Base-by-base conservation (phyloP, 1,139 yeast species). In the Kodamaea plutei region DNA sequence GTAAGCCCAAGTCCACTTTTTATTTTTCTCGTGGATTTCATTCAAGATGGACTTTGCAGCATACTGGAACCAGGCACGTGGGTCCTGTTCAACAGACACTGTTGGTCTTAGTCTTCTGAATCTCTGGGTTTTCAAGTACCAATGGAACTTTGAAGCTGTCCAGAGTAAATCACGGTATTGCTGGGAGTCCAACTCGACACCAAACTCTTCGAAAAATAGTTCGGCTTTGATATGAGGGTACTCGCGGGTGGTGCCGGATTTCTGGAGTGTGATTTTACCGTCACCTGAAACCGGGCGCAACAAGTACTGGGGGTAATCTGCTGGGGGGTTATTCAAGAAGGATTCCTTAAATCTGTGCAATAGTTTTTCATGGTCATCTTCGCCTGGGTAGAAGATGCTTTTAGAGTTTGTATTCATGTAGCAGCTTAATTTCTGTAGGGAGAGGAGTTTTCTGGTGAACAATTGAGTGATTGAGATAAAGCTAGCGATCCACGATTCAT, bases 1-100 rank as follows among this genome's bases (percentile, higher is more conserved):
- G 48, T 75, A 73, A 2, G 73, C 93, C 98, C 98, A 93, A 23
- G 88, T 79, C 94, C 96, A 85, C 47, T 75, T 79, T 42, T 79
- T 73, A 47, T 84, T 77, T 45, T 71, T 76, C 40, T 85, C 91
- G 44, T 84, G 95, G 21, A 93, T 80, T 52, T 88, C 96, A 37
- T 76, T 67, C 31, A 76, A 60, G 2, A 91, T 83, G 11, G 85
- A 78, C 17, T 72, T 61, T 0, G 84, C 93, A 2, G 91, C 84
- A 52, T 84, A 93, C 41, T 64, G 58, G 46, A 91, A 76, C 98
- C 98, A 93, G 24, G 73, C 79, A 30, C 56, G 64, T 0, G 97
- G 95, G 41, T 80, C 75, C 28, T 87, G 84, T 28, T 64, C 51
- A 3, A 79, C 75, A 0, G 83, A 30, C 4, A 58, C 65, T 20